phyloP scores from a whole-genome alignment of 192 early-diverging fungal species.

The Coemansia sp. region DNA sequence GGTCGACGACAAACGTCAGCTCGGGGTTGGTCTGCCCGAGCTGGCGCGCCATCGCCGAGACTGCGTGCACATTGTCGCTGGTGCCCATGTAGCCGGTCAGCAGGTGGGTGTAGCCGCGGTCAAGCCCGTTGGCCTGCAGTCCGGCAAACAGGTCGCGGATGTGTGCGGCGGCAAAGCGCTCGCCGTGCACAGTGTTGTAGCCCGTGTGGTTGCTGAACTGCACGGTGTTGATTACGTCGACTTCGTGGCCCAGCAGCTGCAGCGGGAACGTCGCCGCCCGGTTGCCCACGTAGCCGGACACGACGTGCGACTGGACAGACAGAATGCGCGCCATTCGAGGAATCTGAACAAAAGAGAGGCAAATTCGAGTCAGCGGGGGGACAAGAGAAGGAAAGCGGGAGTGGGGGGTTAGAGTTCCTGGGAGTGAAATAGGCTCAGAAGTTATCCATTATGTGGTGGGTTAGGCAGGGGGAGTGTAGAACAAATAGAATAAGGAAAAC shows the following conservation, averaged over 20 bases:
- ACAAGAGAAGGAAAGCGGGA: not conserved
- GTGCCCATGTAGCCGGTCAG: constrained; percentile 88
- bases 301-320: constrained; percentile 62
- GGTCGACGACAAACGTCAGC: constrained; percentile 64
- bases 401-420: too few species aligned
- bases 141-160: constrained; percentile 69
- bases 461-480: too few species aligned
- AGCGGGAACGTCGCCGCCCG: constrained; percentile 90
- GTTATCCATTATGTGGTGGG: too few species aligned
- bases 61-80: constrained; percentile 56
- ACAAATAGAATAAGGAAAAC: too few species aligned
- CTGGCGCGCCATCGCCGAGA: constrained; percentile 55
- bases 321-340: constrained; percentile 42
- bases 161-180: constrained; percentile 59
- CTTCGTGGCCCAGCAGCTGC: constrained; percentile 84
- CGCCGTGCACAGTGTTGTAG: constrained; percentile 71
- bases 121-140: constrained; percentile 68
- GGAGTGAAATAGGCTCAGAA: too few species aligned
- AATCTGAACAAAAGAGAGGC: too few species aligned
- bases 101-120: constrained; percentile 68
- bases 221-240: constrained; percentile 90
- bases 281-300: constrained; percentile 71
- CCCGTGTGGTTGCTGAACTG: constrained; percentile 94
- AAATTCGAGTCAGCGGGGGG: not conserved
- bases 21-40: constrained; percentile 52